phyloP scores from a whole-genome alignment of 2,329 filamentous ascomycete genomes.

The Berkeleyomyces rouxiae region DNA sequence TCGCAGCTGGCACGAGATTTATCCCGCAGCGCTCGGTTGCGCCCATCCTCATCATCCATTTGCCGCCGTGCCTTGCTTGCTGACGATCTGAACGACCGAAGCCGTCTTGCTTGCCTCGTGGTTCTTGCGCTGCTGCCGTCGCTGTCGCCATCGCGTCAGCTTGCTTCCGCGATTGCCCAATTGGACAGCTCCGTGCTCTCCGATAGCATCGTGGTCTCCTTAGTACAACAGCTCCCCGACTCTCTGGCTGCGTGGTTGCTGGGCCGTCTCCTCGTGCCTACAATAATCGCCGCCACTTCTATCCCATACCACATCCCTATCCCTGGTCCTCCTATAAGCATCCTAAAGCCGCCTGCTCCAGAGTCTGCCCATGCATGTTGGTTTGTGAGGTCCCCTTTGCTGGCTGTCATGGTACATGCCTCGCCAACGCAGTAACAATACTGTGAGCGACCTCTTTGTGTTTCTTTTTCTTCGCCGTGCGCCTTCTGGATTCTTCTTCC shows the following conservation, averaged over 20 bases:
- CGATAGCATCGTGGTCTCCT: not conserved
- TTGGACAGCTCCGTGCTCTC: not conserved
- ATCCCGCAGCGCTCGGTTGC: not conserved
- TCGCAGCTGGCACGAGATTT: not conserved
- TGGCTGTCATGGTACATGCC: conserved; percentile 8
- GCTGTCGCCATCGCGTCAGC: not conserved
- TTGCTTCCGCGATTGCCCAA: not conserved
- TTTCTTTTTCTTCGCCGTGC: not conserved
- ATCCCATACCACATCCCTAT: not conserved
- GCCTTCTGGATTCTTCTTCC: not conserved
- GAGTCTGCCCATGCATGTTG: conserved; percentile 5
- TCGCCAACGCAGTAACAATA: conserved; percentile 1
- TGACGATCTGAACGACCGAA: not conserved
- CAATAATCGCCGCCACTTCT: not conserved
- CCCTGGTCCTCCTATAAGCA: not conserved
- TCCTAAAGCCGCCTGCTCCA: not conserved
- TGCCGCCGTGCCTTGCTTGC: not conserved
- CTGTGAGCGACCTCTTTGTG: not conserved
- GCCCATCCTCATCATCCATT: not conserved
- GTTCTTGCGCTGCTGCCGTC: not conserved
- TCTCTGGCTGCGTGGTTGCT: not conserved
- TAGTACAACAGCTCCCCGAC: not conserved
- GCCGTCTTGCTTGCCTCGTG: not conserved
- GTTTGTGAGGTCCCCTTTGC: conserved; percentile 3
- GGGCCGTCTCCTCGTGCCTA: not conserved